Percentiles rank a stretch among this genome's conserved stretches.
Conservation (phyloP, 139 green algal species). For the Closterium sp. region DNA sequence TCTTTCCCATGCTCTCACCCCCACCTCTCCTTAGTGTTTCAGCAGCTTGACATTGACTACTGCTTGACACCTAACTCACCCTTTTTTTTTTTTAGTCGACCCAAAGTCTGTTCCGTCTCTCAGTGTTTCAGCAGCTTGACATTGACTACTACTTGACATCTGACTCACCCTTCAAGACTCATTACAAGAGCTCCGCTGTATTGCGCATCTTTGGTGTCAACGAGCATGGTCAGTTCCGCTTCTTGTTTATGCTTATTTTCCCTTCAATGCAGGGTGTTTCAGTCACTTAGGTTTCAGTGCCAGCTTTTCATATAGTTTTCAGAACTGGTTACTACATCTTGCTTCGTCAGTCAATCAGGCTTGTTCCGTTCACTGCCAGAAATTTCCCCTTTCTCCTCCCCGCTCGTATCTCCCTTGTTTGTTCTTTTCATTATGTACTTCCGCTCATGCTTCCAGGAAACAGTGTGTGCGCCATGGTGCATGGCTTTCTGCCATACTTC, state of each 20-base stretch:
- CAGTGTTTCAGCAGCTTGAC: neutral
- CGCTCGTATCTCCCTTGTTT: too few species aligned
- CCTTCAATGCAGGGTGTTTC: too few species aligned
- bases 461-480: slow-evolving; percentile 87
- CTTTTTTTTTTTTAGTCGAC: neutral
- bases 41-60: neutral
- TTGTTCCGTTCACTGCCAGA: too few species aligned
- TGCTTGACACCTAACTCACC: neutral
- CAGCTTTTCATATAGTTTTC: too few species aligned
- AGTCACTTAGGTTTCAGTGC: too few species aligned
- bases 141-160: neutral
- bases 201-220: neutral
- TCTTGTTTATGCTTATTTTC: too few species aligned
- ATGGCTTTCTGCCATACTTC: slow-evolving; percentile 99
- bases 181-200: neutral
- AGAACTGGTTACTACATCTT: too few species aligned
- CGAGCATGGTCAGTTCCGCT: neutral
- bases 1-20: too few species aligned
- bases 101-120: neutral
- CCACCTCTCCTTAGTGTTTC: neutral
- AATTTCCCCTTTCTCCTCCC: too few species aligned
- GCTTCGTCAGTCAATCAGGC: too few species aligned
- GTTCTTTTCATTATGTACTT: too few species aligned
- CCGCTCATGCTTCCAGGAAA: slow-evolving; percentile 55
- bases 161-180: neutral